These are phyloP conservation scores for Colletotrichum eremochloae DNA, from an alignment of 2,329 filamentous ascomycete species.

Conservation along the genomic window DNA sequence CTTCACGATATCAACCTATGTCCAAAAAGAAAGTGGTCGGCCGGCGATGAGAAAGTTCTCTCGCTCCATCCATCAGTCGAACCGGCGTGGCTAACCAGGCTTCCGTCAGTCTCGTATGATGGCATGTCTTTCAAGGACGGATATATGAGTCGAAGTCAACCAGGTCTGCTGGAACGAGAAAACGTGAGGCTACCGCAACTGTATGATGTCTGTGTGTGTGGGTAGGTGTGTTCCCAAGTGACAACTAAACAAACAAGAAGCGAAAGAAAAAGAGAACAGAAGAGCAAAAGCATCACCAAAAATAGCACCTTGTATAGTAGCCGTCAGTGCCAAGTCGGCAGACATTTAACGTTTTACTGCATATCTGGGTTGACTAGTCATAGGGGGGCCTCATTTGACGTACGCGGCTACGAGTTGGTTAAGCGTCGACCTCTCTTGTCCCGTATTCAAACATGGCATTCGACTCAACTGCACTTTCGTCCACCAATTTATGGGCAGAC, in stretches of 20 bases:
- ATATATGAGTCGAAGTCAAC: constrained; percentile 28
- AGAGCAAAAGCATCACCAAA: neutral
- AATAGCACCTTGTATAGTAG: neutral
- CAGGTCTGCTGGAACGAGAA: constrained; percentile 33
- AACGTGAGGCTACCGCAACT: constrained; percentile 14
- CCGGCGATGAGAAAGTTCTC: no score
- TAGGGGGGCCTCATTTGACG: neutral
- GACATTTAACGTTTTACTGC: neutral
- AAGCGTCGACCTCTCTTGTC: constrained; percentile 35
- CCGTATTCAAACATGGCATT: constrained; percentile 49
- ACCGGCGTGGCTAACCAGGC: no score
- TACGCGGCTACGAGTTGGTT: neutral
- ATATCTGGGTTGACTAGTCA: neutral
- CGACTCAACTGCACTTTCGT: constrained; percentile 49
- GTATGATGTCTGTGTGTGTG: constrained; percentile 8
- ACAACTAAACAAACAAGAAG: constrained; percentile 9
- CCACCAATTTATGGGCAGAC: constrained; percentile 50
- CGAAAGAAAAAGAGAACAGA: neutral
- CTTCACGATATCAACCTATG: no score
- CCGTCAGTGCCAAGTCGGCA: neutral
- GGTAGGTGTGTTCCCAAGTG: neutral
- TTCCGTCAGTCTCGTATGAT: constrained; percentile 16
- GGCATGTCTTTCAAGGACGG: constrained; percentile 26
- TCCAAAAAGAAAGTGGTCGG: no score
- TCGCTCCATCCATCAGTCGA: no score